Evolutionary conservation across 108 stramenopile genomes (phyloP), one percentile per base, ranked within the genome.

Genomic region (Fragilariopsis cylindrus): DNA sequence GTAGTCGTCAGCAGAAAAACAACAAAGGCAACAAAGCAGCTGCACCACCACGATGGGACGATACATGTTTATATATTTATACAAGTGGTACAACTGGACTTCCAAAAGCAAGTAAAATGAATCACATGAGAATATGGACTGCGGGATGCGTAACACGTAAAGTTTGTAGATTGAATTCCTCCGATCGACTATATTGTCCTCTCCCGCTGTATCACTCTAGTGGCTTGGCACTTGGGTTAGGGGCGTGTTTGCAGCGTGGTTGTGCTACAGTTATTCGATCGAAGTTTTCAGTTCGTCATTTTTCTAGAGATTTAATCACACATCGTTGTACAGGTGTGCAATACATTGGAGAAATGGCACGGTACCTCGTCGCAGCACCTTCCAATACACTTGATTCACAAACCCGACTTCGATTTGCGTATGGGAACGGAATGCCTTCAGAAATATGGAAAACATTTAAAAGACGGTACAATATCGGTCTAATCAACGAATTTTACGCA

Each of bases 11-110:
- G 43, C 55, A 56, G 55, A n/a, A 56, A 9, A n/a, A 56, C 16
- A 21, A 60, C 12, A 16, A 60, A 60, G 3, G 41, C 16, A 16
- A 60, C 16, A 16, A 16, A 18, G 7, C 62, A 9, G 43, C 62
- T 4, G 30, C 30, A 30, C 30, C 30, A 30, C 30, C 30, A 30
- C 43, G 62, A 40, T 63, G 62, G 62, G 62, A 63, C 42, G 43
- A 45, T 7, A 63, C 62, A 8, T 63, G 56, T 45, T 45, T 48
- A 15, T 57, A 57, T 39, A 97, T 99, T 70, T 99, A 99, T 84
- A 99, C 98, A 0, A 87, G 84, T 48, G 98, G 98, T 4, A 99
- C 98, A 1, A 99, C 98, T 11, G 96, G 96, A 15, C 90, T 74
- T 15, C 79, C 79, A 3, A 80, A 80, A 55, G 77, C 70, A 6